Base-by-base conservation (phyloP, 1,139 yeast species). In the Yamadazyma songkhlaensis region DNA sequence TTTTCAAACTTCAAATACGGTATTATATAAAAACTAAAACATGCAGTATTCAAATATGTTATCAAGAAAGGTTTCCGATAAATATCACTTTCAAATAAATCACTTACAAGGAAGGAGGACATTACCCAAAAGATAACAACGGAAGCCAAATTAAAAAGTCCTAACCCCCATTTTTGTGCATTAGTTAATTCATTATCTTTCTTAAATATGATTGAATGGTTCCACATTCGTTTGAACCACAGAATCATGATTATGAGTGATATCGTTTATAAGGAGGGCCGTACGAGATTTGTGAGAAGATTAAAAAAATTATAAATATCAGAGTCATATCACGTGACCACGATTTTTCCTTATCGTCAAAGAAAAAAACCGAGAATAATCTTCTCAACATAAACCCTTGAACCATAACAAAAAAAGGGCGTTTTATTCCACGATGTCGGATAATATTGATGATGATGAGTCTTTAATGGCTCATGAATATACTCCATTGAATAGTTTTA, bases 41-140 rank as follows among this genome's bases (percentile, higher is more conserved):
- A 78, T 6, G 90, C 82, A 0, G 97, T 90, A 62, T 90, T 92
- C 46, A 90, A 60, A 64, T 90, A 92, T 1, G 98, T 92, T 49
- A 92, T 85, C 47, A 90, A 77, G 55, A 88, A 90, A n/a, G 98
- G 98, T 60, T 92, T 92, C 35, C 89, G 64, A 58, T 89, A 92
- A 23, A 72, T 67, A 43, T 75, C 77, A 35, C 77, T 72, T 48
- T 82, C 90, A 45, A 85, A 84, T 37, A 84, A 64, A 37, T 79
- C 81, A 57, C 83, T 86, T 22, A 89, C 82, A 31, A 89, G 56
- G 51, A 88, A 89, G 10, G 95, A 85, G 3, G 95, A 86, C 35
- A 83, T 67, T 22, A 89, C 96, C 97, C 97, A 90, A 27, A 88
- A 74, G 1, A 85, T 56, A 14, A 90, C 86, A 38, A 90, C 97